Percentiles rank a stretch among this genome's conserved stretches.
Conservation (phyloP, 73 alveolate species). For the Uronychia setigera region DNA sequence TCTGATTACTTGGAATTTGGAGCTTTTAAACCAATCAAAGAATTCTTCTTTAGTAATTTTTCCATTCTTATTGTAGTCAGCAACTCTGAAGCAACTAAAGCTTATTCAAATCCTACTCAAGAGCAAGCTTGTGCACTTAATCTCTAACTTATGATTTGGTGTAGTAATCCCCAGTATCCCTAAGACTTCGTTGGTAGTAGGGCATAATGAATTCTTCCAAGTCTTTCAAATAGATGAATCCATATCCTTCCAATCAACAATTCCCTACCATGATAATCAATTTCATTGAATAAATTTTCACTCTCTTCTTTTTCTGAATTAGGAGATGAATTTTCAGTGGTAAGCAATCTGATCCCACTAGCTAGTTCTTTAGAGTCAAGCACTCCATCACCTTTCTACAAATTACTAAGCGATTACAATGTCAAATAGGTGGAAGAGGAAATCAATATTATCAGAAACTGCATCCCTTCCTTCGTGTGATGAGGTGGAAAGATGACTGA, state of each 20-base stretch:
- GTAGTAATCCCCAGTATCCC: background rate
- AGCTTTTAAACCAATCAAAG: background rate
- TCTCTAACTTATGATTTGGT: background rate
- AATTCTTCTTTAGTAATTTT: background rate
- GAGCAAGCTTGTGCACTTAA: slow-evolving; percentile 1
- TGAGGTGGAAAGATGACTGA: background rate
- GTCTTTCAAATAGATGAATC: slow-evolving; percentile 9
- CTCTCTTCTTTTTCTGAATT: background rate
- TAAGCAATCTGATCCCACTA: background rate
- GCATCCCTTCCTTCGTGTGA: background rate
- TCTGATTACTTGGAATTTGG: slow-evolving; percentile 2
- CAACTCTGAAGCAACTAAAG: slow-evolving; percentile 7
- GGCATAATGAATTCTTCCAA: slow-evolving; percentile 12
- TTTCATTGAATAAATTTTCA: background rate
- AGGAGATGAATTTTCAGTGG: background rate
- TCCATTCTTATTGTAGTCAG: background rate
- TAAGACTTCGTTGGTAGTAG: background rate
- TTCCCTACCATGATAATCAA: background rate
- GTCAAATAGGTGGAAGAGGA: background rate
- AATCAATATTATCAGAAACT: background rate
- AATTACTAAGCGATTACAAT: background rate
- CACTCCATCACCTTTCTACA: background rate
- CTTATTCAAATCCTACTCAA: background rate
- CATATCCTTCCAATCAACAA: background rate
- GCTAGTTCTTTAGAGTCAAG: background rate